These are phyloP conservation scores for Teratosphaeria nubilosa DNA, from an alignment of 2,329 filamentous ascomycete species.

Conservation along the genomic window DNA sequence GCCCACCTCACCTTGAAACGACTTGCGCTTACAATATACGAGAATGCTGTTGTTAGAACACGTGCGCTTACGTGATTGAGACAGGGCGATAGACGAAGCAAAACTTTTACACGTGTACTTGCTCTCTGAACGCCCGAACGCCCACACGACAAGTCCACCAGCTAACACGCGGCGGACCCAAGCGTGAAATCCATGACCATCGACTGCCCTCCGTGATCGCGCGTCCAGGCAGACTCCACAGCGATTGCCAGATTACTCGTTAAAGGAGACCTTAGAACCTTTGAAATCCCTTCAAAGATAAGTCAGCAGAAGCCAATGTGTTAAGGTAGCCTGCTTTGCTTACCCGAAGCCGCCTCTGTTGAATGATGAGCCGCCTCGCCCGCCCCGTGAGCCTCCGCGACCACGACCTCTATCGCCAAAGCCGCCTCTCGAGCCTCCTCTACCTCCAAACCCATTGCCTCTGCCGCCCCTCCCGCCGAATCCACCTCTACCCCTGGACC, in stretches of 20 bases:
- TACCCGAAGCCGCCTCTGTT: constrained; percentile 47
- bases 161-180: too few relatives aligned
- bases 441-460: constrained; percentile 42
- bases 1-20: too few relatives aligned
- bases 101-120: background rate
- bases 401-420: too few relatives aligned
- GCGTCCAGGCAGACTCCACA: too few relatives aligned
- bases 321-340: too few relatives aligned
- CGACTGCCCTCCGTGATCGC: too few relatives aligned
- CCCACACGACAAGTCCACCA: background rate
- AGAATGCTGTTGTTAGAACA: too few relatives aligned
- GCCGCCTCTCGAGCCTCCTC: constrained; percentile 45
- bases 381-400: constrained; percentile 41
- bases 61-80: background rate
- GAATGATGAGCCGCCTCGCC: constrained; percentile 1
- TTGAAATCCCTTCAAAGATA: too few relatives aligned
- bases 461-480: constrained; percentile 39
- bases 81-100: background rate
- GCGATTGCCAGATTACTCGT: constrained; percentile 42
- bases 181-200: too few relatives aligned
- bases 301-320: too few relatives aligned
- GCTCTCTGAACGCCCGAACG: background rate
- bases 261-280: constrained; percentile 45
- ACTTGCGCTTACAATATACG: too few relatives aligned
- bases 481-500: constrained; percentile 43